phyloP scores from a whole-genome alignment of 2,329 filamentous ascomycete species.

The Rhexocercosporidium sp. region DNA sequence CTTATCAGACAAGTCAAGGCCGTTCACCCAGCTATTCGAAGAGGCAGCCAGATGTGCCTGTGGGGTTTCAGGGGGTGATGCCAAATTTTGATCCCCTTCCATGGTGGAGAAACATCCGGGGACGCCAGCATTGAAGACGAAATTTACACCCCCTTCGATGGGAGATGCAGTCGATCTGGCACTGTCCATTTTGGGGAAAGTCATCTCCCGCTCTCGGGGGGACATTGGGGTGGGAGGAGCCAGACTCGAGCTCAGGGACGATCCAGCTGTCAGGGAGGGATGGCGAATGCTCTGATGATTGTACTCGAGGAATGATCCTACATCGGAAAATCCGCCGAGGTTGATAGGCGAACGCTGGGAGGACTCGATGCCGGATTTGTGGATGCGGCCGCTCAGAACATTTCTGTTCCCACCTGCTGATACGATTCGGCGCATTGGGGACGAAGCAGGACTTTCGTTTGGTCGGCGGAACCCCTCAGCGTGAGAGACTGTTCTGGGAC shows the following conservation, averaged over 20 bases:
- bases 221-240: conserved; percentile 43
- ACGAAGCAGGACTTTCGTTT: conserved; percentile 37
- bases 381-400: conserved; percentile 38
- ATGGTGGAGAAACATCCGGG: conserved; percentile 33
- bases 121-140: conserved; percentile 33
- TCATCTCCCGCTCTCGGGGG: conserved; percentile 38
- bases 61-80: conserved; percentile 41
- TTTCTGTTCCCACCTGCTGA: conserved; percentile 41
- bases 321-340: conserved; percentile 35
- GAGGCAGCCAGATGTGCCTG: conserved; percentile 31
- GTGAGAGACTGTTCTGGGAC: conserved; percentile 41
- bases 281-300: conserved; percentile 36
- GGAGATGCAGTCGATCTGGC: conserved; percentile 36
- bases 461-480: conserved; percentile 38
- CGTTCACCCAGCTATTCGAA: conserved; percentile 26
- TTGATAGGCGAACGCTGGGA: conserved; percentile 42
- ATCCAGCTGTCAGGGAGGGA: conserved; percentile 33
- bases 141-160: conserved; percentile 32
- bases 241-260: conserved; percentile 40
- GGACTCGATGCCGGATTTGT: conserved; percentile 39
- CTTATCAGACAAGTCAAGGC: conserved; percentile 30
- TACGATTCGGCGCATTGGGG: conserved; percentile 42
- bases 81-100: conserved; percentile 35
- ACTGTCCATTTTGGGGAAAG: conserved; percentile 31
- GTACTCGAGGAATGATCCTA: conserved; percentile 38